Base-by-base conservation (phyloP, 176 grass and related monocot genomes). In the Eremochloa ophiuroides region DNA sequence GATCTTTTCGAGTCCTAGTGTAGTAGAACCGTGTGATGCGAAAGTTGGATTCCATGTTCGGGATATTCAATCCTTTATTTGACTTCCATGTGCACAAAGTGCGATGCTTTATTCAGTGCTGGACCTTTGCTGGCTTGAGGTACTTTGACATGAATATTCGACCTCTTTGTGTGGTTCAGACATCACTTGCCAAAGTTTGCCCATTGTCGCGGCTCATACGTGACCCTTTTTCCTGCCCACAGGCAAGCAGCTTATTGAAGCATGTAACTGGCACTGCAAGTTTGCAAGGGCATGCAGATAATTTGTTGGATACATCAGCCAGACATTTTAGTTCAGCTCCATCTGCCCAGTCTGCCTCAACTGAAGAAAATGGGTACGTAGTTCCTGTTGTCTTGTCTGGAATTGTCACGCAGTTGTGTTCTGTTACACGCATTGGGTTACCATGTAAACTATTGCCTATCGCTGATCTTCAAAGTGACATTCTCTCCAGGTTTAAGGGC, bases 401-500 rank as follows among this genome's bases (percentile, higher is more conserved):
- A 74, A 48, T 55, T 63, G 6, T 65, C 33, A 15, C 66, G 26
- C 62, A 26, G 7, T 78, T 84, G 67, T 67, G 18, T 68, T 66
- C 73, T 84, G 10, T 38, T 47, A 23, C 29, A 42, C 61, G 28
- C 55, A 2, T 77, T 53, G 13, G 33, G 15, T 20, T 50, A 42
- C 37, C 18, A 2, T 62, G 28, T 42, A 30, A 18, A 51, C 71
- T 28, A 66, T 33, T 34, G 38, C 8, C 42, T 69, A 42, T 27
- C 41, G 3, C 38, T 85, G n/a, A 86, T 71, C 9, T 61, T 18
- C 11, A 56, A 63, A 64, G 16, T 79, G 5, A 12, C n/a, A n/a
- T 44, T 65, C 43, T 85, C 69, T n/a, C 39, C 51, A 98, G 96
- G 82, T 98, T 91, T 80, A 98, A 95, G 87, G 96, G 96, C 8